phyloP scores from a whole-genome alignment of 495 filamentous ascomycete genomes.

The Podospora pseudocomata region DNA sequence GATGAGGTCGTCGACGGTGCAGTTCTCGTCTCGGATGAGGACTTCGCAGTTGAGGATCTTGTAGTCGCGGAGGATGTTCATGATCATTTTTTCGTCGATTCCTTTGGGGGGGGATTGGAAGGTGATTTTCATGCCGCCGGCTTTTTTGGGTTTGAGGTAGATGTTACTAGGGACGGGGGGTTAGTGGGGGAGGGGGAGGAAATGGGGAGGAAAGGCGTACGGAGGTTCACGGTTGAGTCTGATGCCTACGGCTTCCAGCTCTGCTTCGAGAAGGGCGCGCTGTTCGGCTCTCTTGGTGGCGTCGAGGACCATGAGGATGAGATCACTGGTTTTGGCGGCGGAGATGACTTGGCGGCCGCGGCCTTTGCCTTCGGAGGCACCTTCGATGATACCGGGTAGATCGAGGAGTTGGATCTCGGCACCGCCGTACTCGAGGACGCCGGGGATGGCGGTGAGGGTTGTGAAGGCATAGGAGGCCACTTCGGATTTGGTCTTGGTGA shows the following conservation, averaged over 20 bases:
- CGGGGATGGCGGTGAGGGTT: slow-evolving; percentile 94
- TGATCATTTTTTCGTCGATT: slow-evolving; percentile 95
- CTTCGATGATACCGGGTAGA: slow-evolving; percentile 98
- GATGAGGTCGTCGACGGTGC: slow-evolving; percentile 97
- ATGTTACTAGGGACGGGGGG: slow-evolving; percentile 64
- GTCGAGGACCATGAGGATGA: slow-evolving; percentile 96
- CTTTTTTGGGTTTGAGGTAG: slow-evolving; percentile 96
- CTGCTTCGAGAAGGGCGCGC: slow-evolving; percentile 80
- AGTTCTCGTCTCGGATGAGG: slow-evolving; percentile 88
- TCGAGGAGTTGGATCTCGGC: slow-evolving; percentile 98
- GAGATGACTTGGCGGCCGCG: slow-evolving; percentile 95
- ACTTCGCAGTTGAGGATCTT: slow-evolving; percentile 98
- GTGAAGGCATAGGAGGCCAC: slow-evolving; percentile 98
- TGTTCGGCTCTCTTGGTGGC: slow-evolving; percentile 97
- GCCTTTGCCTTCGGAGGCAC: slow-evolving; percentile 93
- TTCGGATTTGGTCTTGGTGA: slow-evolving; percentile 97
- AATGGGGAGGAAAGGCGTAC: slow-evolving; percentile 46
- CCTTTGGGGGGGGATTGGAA: slow-evolving; percentile 86
- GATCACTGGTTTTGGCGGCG: slow-evolving; percentile 97
- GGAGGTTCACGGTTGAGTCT: slow-evolving; percentile 88
- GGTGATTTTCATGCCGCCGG: slow-evolving; percentile 97
- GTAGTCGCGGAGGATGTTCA: slow-evolving; percentile 94
- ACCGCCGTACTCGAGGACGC: slow-evolving; percentile 95
- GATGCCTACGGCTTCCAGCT: slow-evolving; percentile 96
- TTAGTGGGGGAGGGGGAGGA: not conserved